A percentile compares a stretch with the other conserved stretches of the same genome.
Conservation (phyloP, 495 filamentous ascomycete genomes). For the Aspergillus bertholletiae region DNA sequence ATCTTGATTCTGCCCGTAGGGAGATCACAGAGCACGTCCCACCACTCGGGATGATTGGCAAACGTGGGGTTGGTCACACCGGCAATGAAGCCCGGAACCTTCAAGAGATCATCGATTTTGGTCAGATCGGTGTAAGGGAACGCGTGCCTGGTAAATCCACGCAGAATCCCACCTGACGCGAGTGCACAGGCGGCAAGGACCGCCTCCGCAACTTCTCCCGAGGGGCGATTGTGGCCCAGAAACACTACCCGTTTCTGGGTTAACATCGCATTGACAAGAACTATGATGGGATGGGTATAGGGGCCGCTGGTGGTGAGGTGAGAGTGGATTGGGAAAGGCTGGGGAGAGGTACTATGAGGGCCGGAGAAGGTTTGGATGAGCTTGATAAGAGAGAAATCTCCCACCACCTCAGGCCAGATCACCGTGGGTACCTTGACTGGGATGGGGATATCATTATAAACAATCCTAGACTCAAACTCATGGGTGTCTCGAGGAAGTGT, state of each 20-base stretch:
- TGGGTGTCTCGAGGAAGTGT: slow-evolving; percentile 87
- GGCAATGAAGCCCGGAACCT: slow-evolving; percentile 95
- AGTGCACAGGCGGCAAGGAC: slow-evolving; percentile 91
- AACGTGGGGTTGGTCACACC: slow-evolving; percentile 98
- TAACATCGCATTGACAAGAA: slow-evolving; percentile 62
- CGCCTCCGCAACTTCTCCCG: slow-evolving; percentile 90
- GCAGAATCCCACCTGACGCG: slow-evolving; percentile 88
- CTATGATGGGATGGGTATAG: slow-evolving; percentile 51
- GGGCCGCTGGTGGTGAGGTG: slow-evolving; percentile 91
- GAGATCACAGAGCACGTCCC: slow-evolving; percentile 94
- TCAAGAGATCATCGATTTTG: slow-evolving; percentile 93
- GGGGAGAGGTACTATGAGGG: slow-evolving; percentile 74
- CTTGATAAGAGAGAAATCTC: slow-evolving; percentile 96
- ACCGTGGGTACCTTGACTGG: slow-evolving; percentile 94
- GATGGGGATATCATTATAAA: slow-evolving; percentile 92
- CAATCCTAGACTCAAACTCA: slow-evolving; percentile 90
- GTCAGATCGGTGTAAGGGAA: slow-evolving; percentile 98
- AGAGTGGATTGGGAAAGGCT: slow-evolving; percentile 81
- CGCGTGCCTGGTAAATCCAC: slow-evolving; percentile 94
- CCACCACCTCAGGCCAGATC: slow-evolving; percentile 91
- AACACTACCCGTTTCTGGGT: slow-evolving; percentile 98
- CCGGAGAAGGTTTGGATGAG: slow-evolving; percentile 90
- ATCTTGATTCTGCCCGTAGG: slow-evolving; percentile 92
- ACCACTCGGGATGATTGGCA: slow-evolving; percentile 93
- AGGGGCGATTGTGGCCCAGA: slow-evolving; percentile 89